These are phyloP conservation scores for Fraxinus xanthoxyloides DNA, from an alignment of 305 asterid genomes.

Conservation along the genomic window DNA sequence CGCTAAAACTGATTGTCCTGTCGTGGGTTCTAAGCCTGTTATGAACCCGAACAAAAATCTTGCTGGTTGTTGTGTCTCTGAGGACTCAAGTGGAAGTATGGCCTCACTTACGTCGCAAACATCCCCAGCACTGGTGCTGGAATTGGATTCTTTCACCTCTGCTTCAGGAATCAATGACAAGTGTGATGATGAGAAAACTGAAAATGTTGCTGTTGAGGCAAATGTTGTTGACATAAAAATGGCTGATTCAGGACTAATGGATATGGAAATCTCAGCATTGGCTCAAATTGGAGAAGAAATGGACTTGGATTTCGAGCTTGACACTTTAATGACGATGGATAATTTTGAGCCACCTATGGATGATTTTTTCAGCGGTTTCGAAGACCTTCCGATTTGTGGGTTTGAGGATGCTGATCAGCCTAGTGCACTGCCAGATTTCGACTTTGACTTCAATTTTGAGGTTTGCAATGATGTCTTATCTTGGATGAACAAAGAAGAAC, in stretches of 20 bases:
- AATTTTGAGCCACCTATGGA: constrained; percentile 32
- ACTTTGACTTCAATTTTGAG: constrained; percentile 57
- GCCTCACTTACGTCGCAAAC: constrained; percentile 42
- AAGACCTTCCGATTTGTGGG: constrained; percentile 39
- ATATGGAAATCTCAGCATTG: constrained; percentile 32
- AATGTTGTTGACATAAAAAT: constrained; percentile 12
- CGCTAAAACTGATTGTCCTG: neutral
- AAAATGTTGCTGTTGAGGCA: neutral
- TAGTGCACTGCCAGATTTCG: constrained; percentile 45
- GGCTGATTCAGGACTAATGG: constrained; percentile 17
- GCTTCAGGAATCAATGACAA: neutral
- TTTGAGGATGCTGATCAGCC: constrained; percentile 30
- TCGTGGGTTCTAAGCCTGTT: neutral
- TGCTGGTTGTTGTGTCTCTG: constrained; percentile 25
- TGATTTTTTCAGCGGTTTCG: constrained; percentile 36
- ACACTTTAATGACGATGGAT: constrained; percentile 19
- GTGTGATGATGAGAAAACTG: neutral
- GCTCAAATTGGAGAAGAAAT: constrained; percentile 45
- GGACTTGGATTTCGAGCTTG: constrained; percentile 52
- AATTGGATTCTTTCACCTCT: constrained; percentile 35
- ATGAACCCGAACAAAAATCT: neutral
- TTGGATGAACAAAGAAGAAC: constrained; percentile 50
- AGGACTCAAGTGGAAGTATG: constrained; percentile 44
- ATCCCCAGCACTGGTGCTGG: constrained; percentile 50
- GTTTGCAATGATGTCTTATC: constrained; percentile 36